These are phyloP conservation scores for Populus pruinosa DNA, from an alignment of 345 rosid species.

Conservation along the genomic window DNA sequence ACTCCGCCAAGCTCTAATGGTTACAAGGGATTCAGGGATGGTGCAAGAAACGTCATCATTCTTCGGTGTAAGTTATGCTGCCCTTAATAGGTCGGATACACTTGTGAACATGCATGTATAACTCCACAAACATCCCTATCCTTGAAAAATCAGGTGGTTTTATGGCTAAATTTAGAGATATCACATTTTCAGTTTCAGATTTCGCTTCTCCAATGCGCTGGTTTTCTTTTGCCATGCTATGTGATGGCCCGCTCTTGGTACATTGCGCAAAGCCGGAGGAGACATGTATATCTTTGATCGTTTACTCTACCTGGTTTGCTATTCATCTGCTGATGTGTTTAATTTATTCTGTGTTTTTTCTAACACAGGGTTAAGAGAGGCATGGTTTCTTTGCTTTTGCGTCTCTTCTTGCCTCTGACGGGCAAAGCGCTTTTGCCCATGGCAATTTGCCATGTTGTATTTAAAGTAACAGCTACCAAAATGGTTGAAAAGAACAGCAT, in stretches of 20 bases:
- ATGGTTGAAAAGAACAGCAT: neutral
- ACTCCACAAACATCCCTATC: neutral
- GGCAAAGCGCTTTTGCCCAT: slow-evolving; percentile 1
- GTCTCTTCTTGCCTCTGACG: neutral
- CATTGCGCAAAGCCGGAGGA: slow-evolving; percentile 48
- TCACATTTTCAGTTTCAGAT: slow-evolving; percentile 47
- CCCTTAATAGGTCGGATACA: neutral
- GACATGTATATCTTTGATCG: slow-evolving; percentile 30
- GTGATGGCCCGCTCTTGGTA: slow-evolving; percentile 56
- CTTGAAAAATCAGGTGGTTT: neutral
- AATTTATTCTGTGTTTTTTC: no score
- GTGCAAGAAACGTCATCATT: slow-evolving; percentile 42
- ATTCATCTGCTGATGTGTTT: neutral
- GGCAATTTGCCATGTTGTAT: neutral
- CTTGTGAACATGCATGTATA: neutral
- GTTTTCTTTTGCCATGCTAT: slow-evolving; percentile 58
- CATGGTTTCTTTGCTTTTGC: neutral
- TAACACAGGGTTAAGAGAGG: neutral
- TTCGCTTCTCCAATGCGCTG: slow-evolving; percentile 57
- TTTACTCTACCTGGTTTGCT: neutral
- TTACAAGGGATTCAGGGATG: slow-evolving; percentile 40
- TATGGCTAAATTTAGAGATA: no score
- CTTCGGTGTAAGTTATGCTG: slow-evolving; percentile 36
- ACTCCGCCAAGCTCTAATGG: slow-evolving; percentile 49
- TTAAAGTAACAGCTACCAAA: neutral